phyloP scores from a whole-genome alignment of 371 early-diverging fungal species.

The Mucor mucedo region DNA sequence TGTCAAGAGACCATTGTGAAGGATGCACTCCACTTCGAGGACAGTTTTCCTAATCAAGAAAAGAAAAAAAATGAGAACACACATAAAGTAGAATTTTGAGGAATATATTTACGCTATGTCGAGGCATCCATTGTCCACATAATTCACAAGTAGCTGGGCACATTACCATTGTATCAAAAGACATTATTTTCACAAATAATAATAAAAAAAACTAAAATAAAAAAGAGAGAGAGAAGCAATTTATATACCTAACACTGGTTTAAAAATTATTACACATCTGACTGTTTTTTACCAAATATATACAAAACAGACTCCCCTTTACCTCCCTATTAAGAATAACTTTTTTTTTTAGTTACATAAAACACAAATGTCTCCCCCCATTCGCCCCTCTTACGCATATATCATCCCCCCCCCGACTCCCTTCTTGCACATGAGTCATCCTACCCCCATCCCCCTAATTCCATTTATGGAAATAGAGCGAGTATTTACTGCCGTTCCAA shows the following conservation, averaged over 20 bases:
- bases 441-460: too few relatives aligned
- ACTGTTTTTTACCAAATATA: conserved; percentile 17
- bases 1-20: conserved; percentile 30
- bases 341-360: not conserved
- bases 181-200: not conserved
- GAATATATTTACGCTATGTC: conserved; percentile 29
- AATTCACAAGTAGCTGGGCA: conserved; percentile 44
- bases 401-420: too few relatives aligned
- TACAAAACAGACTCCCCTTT: not conserved
- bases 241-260: not conserved
- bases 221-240: not conserved
- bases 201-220: not conserved
- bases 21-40: conserved; percentile 42
- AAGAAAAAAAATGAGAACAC: not conserved
- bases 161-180: not conserved
- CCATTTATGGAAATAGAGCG: too few relatives aligned
- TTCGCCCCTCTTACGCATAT: not conserved
- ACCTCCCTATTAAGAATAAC: too few relatives aligned
- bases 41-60: conserved; percentile 22
- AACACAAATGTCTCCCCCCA: not conserved
- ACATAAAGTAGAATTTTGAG: not conserved
- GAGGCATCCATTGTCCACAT: conserved; percentile 40
- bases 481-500: too few relatives aligned
- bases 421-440: too few relatives aligned
- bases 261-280: conserved; percentile 14